phyloP scores from a whole-genome alignment of 257 asterid genomes.

The Plantago major region DNA sequence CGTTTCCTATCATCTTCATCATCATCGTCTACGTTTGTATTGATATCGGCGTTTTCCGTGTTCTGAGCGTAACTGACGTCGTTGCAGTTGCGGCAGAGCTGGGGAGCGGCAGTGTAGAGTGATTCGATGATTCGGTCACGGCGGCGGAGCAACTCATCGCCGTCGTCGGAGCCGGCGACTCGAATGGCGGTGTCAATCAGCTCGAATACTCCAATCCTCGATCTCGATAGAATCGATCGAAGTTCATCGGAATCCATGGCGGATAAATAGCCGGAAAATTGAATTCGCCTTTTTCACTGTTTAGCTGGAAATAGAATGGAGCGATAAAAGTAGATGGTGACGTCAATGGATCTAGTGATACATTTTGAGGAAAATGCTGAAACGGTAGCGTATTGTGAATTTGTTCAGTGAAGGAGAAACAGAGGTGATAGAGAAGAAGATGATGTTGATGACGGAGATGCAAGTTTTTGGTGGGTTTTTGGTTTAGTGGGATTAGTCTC shows the following conservation, averaged over 20 bases:
- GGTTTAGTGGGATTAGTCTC: no score
- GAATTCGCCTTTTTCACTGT: constrained; percentile 15
- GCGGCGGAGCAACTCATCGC: constrained; percentile 64
- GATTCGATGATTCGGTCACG: constrained; percentile 69
- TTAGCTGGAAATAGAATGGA: constrained; percentile 16
- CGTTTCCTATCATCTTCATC: constrained; percentile 18
- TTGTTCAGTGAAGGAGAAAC: no score
- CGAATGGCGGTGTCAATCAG: constrained; percentile 76
- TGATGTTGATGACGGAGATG: no score
- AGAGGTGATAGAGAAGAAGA: no score
- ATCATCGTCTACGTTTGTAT: constrained; percentile 5
- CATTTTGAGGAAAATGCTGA: no score
- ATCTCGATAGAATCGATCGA: constrained; percentile 56
- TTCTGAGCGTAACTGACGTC: constrained; percentile 31
- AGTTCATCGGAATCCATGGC: constrained; percentile 84
- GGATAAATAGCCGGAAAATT: neutral
- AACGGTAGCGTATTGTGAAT: no score
- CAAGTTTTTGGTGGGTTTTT: no score
- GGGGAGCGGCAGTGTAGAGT: constrained; percentile 47
- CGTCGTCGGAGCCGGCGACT: constrained; percentile 65
- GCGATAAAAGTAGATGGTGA: constrained; percentile 13
- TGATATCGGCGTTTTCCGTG: neutral
- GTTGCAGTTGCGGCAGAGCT: constrained; percentile 49
- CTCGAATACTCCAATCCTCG: constrained; percentile 70
- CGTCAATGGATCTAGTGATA: no score